Evolutionary conservation across 768 basidiomycete genomes (phyloP).

Genomic region (Pluteus cervinus): DNA sequence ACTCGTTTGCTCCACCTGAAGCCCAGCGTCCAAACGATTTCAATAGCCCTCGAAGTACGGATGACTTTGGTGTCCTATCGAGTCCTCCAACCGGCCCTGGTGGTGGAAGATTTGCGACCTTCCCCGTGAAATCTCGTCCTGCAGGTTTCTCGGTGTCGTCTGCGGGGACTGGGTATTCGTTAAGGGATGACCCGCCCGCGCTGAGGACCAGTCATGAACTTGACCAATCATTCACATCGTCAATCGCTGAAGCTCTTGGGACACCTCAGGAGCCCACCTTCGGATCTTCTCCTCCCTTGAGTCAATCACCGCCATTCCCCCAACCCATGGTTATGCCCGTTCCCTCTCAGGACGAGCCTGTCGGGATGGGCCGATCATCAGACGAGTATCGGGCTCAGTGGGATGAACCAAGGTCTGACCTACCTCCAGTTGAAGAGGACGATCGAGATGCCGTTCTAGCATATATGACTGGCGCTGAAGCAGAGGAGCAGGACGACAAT

Average conservation of each 20-base stretch:
- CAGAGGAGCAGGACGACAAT: constrained; percentile 8
- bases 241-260: constrained; percentile 27
- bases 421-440: neutral
- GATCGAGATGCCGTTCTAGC: constrained; percentile 31
- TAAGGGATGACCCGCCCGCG: constrained; percentile 24
- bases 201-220: constrained; percentile 15
- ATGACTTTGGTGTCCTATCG: constrained; percentile 37
- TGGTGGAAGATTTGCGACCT: constrained; percentile 60
- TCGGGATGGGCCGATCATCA: too few species aligned
- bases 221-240: constrained; percentile 28
- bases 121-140: constrained; percentile 44
- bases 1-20: constrained; percentile 8
- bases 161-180: constrained; percentile 13
- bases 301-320: neutral
- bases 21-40: constrained; percentile 8
- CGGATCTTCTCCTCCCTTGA: neutral
- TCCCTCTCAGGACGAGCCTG: too few species aligned
- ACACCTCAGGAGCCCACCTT: neutral
- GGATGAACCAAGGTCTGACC: neutral
- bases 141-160: constrained; percentile 11
- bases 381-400: neutral
- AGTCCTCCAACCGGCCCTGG: constrained; percentile 15
- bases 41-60: constrained; percentile 18
- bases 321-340: too few species aligned
- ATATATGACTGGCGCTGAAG: constrained; percentile 29